Evolutionary conservation across 495 filamentous ascomycete genomes (phyloP), one percentile per base, ranked within the genome.

Genomic region (Monascus purpureus): DNA sequence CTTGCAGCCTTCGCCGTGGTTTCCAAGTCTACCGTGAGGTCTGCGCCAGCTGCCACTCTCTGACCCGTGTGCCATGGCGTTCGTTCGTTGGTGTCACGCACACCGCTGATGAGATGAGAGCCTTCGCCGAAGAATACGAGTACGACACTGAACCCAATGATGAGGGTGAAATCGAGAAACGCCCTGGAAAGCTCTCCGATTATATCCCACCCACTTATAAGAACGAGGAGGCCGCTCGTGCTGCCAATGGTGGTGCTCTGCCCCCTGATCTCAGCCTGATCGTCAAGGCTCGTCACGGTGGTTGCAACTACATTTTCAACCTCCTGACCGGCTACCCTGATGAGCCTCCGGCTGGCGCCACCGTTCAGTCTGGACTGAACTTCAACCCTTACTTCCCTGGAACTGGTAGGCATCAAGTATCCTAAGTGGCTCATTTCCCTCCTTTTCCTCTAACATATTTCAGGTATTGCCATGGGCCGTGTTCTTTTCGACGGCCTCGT

Each of bases 361-460:
- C 63, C 38, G 73, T 99, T 41, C 69, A 71, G 36, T 70, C 75
- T 37, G 90, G 90, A 40, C 75, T 99, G 54, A 93, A 96, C 73
- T 99, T 99, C 74, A 99, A 99, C 74, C 90, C 90, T 17, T 99
- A 95, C 69, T 99, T 99, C 75, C 90, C 90, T 31, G 92, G 92
- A 45, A 96, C 90, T 40, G 90, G 72, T 71, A 62, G 28, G 61
- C 49, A 29, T 37, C 36, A 24, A 31, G 27, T 9, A 5, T 22
- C 9, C 9, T 9, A 15, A 29, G 8, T 3, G 3, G 8, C n/a
- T n/a, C n/a, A 4, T n/a, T 27, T 28, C 16, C 8, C 9, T 9
- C 4, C 9, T 9, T 4, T 9, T 22, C 4, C 4, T 9, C 5
- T 22, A 22, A 22, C 20, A 5, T 16, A 36, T 28, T 18, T 12